These are phyloP conservation scores for Leccinum holopus DNA, from an alignment of 1,284 basidiomycete species.

Conservation along the genomic window DNA sequence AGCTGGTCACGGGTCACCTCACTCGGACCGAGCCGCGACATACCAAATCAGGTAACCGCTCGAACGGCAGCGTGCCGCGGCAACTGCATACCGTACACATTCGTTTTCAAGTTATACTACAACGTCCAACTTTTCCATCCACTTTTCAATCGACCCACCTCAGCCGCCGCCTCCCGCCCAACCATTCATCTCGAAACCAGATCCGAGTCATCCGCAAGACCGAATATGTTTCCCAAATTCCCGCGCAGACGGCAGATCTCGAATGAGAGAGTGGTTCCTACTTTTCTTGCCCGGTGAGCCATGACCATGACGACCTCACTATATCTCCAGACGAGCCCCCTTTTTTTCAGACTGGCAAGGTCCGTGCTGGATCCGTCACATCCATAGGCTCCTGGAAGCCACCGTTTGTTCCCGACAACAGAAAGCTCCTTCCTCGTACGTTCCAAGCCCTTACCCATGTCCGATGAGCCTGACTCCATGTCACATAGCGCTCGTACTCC, in stretches of 20 bases:
- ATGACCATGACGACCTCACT: constrained; percentile 24
- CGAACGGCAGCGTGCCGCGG: too few species aligned
- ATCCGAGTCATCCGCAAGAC: constrained; percentile 14
- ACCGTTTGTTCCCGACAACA: constrained; percentile 26
- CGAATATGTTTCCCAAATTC: constrained; percentile 19
- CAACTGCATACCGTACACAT: too few species aligned
- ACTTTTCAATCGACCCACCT: neutral
- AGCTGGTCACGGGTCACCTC: too few species aligned
- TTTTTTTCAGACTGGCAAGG: constrained; percentile 23
- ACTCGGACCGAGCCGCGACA: too few species aligned
- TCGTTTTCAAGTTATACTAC: too few species aligned
- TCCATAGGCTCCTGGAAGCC: constrained; percentile 31
- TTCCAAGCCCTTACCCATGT: constrained; percentile 19
- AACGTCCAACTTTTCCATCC: too few species aligned
- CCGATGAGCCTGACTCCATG: constrained; percentile 31
- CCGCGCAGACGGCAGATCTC: constrained; percentile 20
- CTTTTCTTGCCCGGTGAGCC: constrained; percentile 16
- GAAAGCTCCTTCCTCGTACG: constrained; percentile 25
- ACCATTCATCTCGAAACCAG: constrained; percentile 3
- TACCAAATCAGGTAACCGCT: too few species aligned
- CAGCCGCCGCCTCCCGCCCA: neutral
- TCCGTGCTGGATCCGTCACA: constrained; percentile 30
- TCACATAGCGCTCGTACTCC: constrained; percentile 20
- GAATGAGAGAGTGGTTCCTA: constrained; percentile 23
- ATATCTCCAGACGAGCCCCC: constrained; percentile 22